phyloP scores from a whole-genome alignment of 2,329 filamentous ascomycete species.

The Boeremia lycopersici region DNA sequence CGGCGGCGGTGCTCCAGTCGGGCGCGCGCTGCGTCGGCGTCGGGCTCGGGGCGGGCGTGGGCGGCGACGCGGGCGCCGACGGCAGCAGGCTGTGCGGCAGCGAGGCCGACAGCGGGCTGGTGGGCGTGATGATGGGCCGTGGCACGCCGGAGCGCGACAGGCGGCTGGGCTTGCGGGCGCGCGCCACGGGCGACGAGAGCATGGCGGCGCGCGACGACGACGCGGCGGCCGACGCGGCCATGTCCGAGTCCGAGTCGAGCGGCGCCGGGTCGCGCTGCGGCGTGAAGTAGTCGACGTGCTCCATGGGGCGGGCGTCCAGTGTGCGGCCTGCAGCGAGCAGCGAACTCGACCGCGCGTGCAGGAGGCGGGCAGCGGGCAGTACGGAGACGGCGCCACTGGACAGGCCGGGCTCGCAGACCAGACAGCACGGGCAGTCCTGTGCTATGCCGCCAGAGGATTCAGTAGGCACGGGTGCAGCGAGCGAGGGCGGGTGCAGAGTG shows the following conservation, averaged over 20 bases:
- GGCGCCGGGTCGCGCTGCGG: conserved; percentile 28
- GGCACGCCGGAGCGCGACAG: conserved; percentile 51
- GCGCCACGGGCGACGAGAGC: conserved; percentile 45
- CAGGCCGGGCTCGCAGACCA: conserved; percentile 1
- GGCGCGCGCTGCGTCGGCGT: conserved; percentile 67
- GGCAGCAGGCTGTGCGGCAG: conserved; percentile 67
- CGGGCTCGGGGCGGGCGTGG: conserved; percentile 70
- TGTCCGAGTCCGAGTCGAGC: conserved; percentile 45
- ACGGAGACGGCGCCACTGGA: not conserved
- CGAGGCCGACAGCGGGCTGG: conserved; percentile 54
- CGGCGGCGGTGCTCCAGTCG: conserved; percentile 78
- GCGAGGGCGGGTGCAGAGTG: not conserved
- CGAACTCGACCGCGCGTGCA: not conserved
- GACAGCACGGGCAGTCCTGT: not conserved
- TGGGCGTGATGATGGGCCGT: conserved; percentile 56
- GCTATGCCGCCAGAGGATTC: no score
- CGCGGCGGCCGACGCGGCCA: conserved; percentile 42
- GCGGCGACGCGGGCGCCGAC: conserved; percentile 68
- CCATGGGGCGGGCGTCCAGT: conserved; percentile 26
- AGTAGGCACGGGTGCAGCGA: not conserved
- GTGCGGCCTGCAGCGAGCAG: not conserved
- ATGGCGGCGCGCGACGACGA: conserved; percentile 43
- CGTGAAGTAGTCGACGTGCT: conserved; percentile 43
- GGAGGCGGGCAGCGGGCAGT: not conserved
- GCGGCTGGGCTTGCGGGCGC: conserved; percentile 46